Percentiles rank a stretch among this genome's conserved stretches.
Evolutionary conservation across 805 yeast genomes (phyloP).

Genomic region (Vanderwaltozyma yarrowii): DNA sequence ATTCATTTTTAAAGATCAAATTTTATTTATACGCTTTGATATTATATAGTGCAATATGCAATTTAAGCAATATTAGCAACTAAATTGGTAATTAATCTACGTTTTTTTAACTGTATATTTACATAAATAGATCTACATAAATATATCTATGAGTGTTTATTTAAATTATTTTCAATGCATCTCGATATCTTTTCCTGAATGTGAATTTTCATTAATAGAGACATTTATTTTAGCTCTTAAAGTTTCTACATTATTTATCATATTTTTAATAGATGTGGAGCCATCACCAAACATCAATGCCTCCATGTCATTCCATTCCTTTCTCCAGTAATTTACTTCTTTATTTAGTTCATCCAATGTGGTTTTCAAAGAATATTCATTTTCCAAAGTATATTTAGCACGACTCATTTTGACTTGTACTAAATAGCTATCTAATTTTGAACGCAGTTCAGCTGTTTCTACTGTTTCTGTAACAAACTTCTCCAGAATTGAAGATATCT

Average conservation of each 20-base stretch:
- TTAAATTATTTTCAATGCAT: no score
- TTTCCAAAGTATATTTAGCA: constrained; percentile 24
- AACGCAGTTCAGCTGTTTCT: constrained; percentile 8
- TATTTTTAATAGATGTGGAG: constrained; percentile 20
- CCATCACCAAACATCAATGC: constrained; percentile 25
- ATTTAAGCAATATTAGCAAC: no score
- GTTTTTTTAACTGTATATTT: no score
- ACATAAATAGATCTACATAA: no score
- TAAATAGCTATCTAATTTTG: constrained; percentile 15
- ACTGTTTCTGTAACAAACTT: constrained; percentile 8
- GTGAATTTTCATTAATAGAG: not conserved
- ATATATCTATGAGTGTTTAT: no score
- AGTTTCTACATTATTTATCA: constrained; percentile 19
- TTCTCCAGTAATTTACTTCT: constrained; percentile 25
- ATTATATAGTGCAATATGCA: no score
- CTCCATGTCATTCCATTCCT: constrained; percentile 24
- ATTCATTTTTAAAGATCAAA: no score
- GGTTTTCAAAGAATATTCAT: constrained; percentile 19
- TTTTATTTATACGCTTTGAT: no score
- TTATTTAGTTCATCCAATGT: constrained; percentile 12
- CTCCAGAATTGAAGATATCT: constrained; percentile 14
- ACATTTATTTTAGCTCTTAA: constrained; percentile 8
- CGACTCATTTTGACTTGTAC: constrained; percentile 24
- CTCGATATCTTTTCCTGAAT: no score
- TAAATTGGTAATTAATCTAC: no score